Conservation (phyloP, 148 eudicot genomes). For the Fagopyrum homotropicum region DNA sequence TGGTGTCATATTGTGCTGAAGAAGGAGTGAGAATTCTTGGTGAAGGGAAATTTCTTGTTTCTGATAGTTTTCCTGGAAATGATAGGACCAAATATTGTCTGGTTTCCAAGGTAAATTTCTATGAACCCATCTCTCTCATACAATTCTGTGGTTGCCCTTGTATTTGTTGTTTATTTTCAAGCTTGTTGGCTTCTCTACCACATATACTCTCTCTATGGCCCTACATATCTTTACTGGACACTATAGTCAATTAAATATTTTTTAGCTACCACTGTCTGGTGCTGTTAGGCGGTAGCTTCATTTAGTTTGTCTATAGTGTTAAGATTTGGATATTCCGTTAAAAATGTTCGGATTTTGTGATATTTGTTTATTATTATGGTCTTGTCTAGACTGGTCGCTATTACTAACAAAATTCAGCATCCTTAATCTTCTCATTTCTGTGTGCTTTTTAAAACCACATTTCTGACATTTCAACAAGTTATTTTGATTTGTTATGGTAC, state of each 20-base stretch:
- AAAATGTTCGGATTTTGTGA: not conserved
- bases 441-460: not conserved
- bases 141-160: not conserved
- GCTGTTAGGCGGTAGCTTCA: not conserved
- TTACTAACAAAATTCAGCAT: not conserved
- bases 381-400: not conserved
- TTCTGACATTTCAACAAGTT: not conserved
- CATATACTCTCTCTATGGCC: not conserved
- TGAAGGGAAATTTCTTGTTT: constrained; percentile 83
- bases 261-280: not conserved
- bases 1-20: constrained; percentile 90
- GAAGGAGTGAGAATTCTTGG: constrained; percentile 97
- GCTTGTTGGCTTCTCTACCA: not conserved
- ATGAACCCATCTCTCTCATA: not conserved
- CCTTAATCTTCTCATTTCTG: not conserved
- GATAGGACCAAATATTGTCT: constrained; percentile 97
- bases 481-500: not conserved
- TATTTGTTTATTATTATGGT: not conserved
- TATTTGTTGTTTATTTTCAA: not conserved
- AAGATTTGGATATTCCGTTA: not conserved
- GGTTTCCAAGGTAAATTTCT: constrained; percentile 68
- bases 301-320: not conserved
- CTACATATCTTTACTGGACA: not conserved
- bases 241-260: not conserved
- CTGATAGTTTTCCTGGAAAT: constrained; percentile 99